phyloP scores from a whole-genome alignment of 2,329 filamentous ascomycete species.

The Cladorrhinum sp. region DNA sequence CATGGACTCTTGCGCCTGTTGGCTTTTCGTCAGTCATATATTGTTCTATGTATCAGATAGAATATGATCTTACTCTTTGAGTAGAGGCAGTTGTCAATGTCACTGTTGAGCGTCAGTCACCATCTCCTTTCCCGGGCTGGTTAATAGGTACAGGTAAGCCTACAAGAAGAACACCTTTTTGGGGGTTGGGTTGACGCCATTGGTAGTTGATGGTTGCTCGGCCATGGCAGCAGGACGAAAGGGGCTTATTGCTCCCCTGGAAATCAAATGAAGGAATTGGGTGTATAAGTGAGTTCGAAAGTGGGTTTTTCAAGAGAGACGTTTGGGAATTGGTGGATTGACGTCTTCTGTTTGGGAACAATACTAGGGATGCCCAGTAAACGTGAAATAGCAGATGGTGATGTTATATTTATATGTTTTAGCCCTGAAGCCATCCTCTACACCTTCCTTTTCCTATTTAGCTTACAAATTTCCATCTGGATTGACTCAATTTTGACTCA shows the following conservation, averaged over 20 bases:
- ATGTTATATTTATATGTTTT: neutral
- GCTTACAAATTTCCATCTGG: neutral
- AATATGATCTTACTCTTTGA: slow-evolving; percentile 63
- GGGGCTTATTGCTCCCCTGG: neutral
- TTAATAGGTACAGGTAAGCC: slow-evolving; percentile 21
- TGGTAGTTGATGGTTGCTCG: slow-evolving; percentile 21
- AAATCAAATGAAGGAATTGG: neutral
- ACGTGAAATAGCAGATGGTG: neutral
- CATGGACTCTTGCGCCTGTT: slow-evolving; percentile 72
- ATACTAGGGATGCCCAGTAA: neutral
- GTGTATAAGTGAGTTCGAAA: neutral
- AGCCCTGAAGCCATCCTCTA: neutral
- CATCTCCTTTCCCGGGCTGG: neutral
- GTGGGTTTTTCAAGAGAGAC: neutral
- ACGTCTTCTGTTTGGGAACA: neutral
- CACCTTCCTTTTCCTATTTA: neutral
- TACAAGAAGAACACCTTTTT: slow-evolving; percentile 45
- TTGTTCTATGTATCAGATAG: neutral
- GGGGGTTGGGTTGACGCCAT: slow-evolving; percentile 21
- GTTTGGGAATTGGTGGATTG: neutral
- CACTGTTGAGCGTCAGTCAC: slow-evolving; percentile 61
- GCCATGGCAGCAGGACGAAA: slow-evolving; percentile 25
- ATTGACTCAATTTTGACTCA: neutral
- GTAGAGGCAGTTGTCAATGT: slow-evolving; percentile 98
- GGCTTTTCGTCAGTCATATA: slow-evolving; percentile 20